Base-by-base conservation (phyloP, 2,329 filamentous ascomycete genomes). In the Amylocarpus encephaloides region DNA sequence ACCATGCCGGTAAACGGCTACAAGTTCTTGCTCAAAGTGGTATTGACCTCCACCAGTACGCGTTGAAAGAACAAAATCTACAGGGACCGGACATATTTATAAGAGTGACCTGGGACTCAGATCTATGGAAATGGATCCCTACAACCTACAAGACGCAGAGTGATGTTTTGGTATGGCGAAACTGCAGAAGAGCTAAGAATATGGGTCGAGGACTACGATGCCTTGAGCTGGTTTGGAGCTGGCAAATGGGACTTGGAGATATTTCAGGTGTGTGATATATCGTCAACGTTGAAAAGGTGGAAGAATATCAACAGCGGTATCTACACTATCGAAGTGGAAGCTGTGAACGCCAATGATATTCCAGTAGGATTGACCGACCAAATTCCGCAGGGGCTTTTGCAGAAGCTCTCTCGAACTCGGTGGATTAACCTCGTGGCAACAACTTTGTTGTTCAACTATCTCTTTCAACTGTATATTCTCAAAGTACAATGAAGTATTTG, bases 161-260 rank as follows among this genome's bases (percentile, higher is more conserved):
- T 53, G 2, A n/a, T 51, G 7, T 53, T 47, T 29, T 11, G 35
- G 16, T 53, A 44, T 40, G 51, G 53, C 5, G 22, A 49, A 6
- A 36, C 16, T 9, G 5, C 48, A 1, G 16, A 43, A 15, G 26
- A 56, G 1, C 33, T 56, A 5, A 33, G 46, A 16, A 51, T 56
- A 6, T 56, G 53, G 48, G 15, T 56, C 16, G 53, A 56, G 15
- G 51, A 53, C 33, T 53, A 46, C 41, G 53, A 56, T 48, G 51
- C 53, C 12, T 33, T 53, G 13, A 38, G 45, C 29, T 56, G 53
- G 53, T 54, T 54, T 32, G 22, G 40, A 2, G 46, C 46, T 42
- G 49, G 52, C 16, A 26, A 43, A 26, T 49, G 33, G 18, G 53
- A 56, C 29, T 10, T 36, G 22, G 22, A 26, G 22, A 26, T 26